A percentile compares a stretch with the other conserved stretches of the same genome.
phyloP scores from a whole-genome alignment of 108 stramenopile species.

The Pseudonitzschia delicatissima region DNA sequence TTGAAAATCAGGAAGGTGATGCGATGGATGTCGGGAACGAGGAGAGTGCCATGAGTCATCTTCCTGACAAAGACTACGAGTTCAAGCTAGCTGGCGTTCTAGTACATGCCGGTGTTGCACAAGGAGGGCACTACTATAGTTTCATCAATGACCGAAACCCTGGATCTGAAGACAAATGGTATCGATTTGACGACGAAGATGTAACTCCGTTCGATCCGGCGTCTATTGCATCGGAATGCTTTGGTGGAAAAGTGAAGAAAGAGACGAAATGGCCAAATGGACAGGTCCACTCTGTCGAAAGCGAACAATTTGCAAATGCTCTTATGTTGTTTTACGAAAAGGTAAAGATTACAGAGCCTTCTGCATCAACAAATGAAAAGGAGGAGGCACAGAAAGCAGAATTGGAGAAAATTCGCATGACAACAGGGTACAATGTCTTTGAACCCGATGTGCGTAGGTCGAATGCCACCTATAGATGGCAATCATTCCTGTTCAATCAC shows the following conservation, averaged over 20 bases:
- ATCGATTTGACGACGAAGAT: constrained; percentile 97
- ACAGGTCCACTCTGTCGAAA: constrained; percentile 86
- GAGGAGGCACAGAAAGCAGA: constrained; percentile 1
- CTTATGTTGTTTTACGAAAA: constrained; percentile 98
- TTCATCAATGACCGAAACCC: constrained; percentile 88
- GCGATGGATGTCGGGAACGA: constrained; percentile 38
- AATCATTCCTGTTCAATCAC: constrained; percentile 86
- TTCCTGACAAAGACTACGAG: constrained; percentile 88
- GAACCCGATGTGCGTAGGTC: constrained; percentile 73
- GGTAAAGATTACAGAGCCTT: constrained; percentile 64
- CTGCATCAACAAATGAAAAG: constrained; percentile 14
- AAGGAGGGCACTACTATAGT: constrained; percentile 98
- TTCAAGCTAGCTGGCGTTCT: constrained; percentile 93
- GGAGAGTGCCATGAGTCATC: constrained; percentile 22
- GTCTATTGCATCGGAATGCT: constrained; percentile 88
- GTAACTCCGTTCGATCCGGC: constrained; percentile 92
- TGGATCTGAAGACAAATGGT: constrained; percentile 77
- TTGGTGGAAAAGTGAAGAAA: constrained; percentile 93
- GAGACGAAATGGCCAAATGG: constrained; percentile 91
- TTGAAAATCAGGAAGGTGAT: constrained; percentile 41
- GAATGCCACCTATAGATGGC: constrained; percentile 84
- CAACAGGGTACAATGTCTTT: constrained; percentile 80
- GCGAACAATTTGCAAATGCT: constrained; percentile 94
- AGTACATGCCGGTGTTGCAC: constrained; percentile 96
- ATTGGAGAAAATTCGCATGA: constrained; percentile 20